Base-by-base conservation (phyloP, 768 basidiomycete genomes). In the Clitopilus passeckerianus region DNA sequence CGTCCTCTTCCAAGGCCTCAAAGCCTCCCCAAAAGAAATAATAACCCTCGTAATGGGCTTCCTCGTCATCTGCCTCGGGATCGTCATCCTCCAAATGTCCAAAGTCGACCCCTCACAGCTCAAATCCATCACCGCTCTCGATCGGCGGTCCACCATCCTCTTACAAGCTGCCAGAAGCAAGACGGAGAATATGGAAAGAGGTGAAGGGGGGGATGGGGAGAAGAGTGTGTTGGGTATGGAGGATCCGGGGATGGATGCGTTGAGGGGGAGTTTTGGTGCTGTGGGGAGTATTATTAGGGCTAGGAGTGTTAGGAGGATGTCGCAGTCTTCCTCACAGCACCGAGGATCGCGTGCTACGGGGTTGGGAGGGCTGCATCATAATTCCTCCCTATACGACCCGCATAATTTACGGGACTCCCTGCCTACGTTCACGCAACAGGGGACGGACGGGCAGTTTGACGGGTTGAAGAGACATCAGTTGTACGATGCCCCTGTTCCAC, bases 61-160 rank as follows among this genome's bases (percentile, higher is more conserved):
- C 79, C 72, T 97, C 62, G 86, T 90, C 60, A 95, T 95, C 57
- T 93, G 91, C 67, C 75, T 93, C 20, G 96, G 96, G 18, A 98
- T 98, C 71, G 91, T 90, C 30, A 87, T 99, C 63, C 86, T 99
- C 7, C 97, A 99, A 74, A 89, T 96, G 84, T 93, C 90, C 70
- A 93, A 93, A 75, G 85, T 98, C 64, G 96, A 99, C 68, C 96
- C 97, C 3, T 30, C 27, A 7, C 27, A 30, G 27, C 27, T 30
- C 9, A 79, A 78, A 18, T 74, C 86, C 57, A 80, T 98, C 67
- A 77, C 78, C 59, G 85, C 85, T 53, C 89, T 99, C 66, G 97
- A 98, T 70, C 82, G 96, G 16, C 83, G 90, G 34, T 90, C 92
- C 1, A 98, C 97, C 0, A 82, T 98, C 53, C 85, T 99, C 22